Percentiles rank a stretch among this genome's conserved stretches.
Conservation (phyloP, 768 basidiomycete species). For the Serendipita sp. region DNA sequence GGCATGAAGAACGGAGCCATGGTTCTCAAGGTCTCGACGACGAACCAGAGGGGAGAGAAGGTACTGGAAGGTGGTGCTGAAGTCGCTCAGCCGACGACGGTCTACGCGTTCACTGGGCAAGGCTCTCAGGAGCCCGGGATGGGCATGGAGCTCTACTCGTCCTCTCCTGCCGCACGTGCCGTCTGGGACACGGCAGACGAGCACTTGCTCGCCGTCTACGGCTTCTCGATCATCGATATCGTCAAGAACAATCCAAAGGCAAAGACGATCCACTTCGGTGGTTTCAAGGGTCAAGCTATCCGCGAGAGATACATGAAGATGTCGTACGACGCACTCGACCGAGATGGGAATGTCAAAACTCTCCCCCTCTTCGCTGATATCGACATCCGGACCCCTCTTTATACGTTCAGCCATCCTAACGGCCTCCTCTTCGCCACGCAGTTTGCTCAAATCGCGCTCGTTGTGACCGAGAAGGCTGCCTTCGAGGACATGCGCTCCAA, state of each 20-base stretch:
- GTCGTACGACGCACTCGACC: conserved; percentile 94
- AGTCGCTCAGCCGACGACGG: conserved; percentile 80
- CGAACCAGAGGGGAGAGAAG: conserved; percentile 75
- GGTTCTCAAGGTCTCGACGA: conserved; percentile 75
- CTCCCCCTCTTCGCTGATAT: conserved; percentile 94
- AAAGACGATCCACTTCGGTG: conserved; percentile 98
- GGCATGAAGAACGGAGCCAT: conserved; percentile 91
- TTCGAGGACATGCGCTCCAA: conserved; percentile 97
- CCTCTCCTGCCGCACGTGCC: conserved; percentile 81
- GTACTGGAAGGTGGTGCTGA: conserved; percentile 87
- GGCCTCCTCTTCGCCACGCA: conserved; percentile 96
- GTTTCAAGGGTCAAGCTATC: conserved; percentile 96
- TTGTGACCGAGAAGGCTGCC: conserved; percentile 95
- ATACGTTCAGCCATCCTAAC: conserved; percentile 95
- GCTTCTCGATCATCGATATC: conserved; percentile 97
- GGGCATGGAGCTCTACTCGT: conserved; percentile 97
- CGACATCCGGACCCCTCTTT: conserved; percentile 82
- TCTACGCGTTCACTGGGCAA: conserved; percentile 96
- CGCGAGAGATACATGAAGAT: conserved; percentile 99
- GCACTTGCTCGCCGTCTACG: conserved; percentile 86
- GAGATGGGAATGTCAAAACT: conserved; percentile 89
- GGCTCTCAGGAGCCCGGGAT: conserved; percentile 96
- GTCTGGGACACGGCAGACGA: conserved; percentile 96
- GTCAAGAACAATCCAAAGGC: conserved; percentile 97
- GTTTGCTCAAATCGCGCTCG: conserved; percentile 95